phyloP scores from a whole-genome alignment of 768 basidiomycete species.

The Mycena crocata region DNA sequence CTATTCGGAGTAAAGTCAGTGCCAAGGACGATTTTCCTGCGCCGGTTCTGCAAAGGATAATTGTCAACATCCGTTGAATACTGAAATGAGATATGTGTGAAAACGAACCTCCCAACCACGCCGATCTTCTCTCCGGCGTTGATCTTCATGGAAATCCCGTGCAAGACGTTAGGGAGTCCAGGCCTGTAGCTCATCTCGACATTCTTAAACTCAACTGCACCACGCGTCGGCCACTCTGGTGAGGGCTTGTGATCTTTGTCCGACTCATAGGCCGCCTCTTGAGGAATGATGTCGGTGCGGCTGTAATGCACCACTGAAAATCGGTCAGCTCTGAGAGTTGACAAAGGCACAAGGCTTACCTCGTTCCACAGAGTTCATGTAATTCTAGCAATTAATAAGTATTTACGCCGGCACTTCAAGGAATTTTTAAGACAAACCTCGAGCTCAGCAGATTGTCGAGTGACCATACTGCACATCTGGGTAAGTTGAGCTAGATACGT shows the following conservation, averaged over 20 bases:
- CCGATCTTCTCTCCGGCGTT: conserved; percentile 81
- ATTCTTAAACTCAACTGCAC: conserved; percentile 71
- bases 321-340: not conserved
- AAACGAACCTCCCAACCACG: conserved; percentile 66
- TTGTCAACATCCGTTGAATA: conserved; percentile 23
- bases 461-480: conserved; percentile 65
- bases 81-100: not conserved
- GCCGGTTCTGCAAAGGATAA: conserved; percentile 55
- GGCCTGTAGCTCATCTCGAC: conserved; percentile 73
- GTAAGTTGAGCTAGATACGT: conserved; percentile 56
- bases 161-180: conserved; percentile 78
- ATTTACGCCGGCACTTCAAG: not conserved
- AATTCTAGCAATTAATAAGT: conserved; percentile 53
- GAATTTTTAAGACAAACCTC: conserved; percentile 60
- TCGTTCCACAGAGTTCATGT: conserved; percentile 76
- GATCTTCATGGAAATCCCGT: conserved; percentile 70
- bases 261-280: conserved; percentile 76
- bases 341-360: conserved; percentile 41
- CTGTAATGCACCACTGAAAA: conserved; percentile 66
- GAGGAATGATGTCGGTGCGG: conserved; percentile 59
- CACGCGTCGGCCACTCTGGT: conserved; percentile 70
- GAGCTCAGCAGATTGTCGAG: conserved; percentile 72
- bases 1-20: conserved; percentile 73
- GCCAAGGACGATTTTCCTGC: conserved; percentile 75
- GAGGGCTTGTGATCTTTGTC: conserved; percentile 62